Conservation (phyloP, 345 rosid genomes). For the Eucalyptus sp. region DNA sequence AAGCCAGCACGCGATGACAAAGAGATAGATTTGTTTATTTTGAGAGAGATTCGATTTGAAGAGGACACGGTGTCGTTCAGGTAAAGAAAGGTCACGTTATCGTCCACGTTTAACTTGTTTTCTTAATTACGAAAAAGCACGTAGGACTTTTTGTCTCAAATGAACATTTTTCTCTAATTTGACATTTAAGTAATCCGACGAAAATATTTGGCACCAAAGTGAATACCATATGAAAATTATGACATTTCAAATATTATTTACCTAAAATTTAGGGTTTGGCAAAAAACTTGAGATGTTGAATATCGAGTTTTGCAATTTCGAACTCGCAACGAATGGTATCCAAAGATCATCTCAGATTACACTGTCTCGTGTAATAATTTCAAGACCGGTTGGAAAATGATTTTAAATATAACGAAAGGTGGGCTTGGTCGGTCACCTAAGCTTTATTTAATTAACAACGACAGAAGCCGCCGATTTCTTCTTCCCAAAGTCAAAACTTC, state of each 20-base stretch:
- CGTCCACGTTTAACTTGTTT: not conserved
- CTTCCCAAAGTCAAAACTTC: not conserved
- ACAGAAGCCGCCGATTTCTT: not conserved
- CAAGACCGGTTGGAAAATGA: fast-evolving
- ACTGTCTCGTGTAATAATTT: not conserved
- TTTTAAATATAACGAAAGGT: not conserved
- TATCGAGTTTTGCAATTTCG: not conserved
- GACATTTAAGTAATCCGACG: fast-evolving
- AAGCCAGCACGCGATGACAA: not conserved
- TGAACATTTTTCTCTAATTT: no score
- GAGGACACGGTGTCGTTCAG: not conserved
- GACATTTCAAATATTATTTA: no score
- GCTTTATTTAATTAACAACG: not conserved
- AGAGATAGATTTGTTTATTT: not conserved
- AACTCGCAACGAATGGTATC: not conserved
- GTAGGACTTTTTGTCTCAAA: not conserved
- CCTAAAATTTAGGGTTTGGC: not conserved
- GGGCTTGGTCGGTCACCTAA: not conserved
- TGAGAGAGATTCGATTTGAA: not conserved
- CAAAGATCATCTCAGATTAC: not conserved
- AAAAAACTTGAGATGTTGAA: not conserved
- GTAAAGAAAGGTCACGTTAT: not conserved
- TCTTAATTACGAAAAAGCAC: fast-evolving
- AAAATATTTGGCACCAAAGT: fast-evolving
- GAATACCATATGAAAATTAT: no score